A percentile compares a stretch with the other conserved stretches of the same genome.
phyloP scores from a whole-genome alignment of 257 asterid species.

The Galeopsis tetrahit region DNA sequence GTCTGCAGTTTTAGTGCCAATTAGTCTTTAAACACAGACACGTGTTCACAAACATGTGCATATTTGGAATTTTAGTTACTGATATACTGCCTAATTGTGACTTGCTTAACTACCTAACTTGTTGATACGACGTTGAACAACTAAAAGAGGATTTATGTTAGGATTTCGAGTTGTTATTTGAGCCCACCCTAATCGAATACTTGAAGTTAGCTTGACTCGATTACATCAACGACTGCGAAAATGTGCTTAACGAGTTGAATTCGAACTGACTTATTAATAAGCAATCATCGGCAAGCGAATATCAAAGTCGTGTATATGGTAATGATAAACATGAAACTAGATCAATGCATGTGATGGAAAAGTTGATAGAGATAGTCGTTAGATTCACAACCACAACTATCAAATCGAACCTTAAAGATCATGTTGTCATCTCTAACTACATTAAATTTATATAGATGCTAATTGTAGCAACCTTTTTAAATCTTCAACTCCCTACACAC shows the following conservation, averaged over 20 bases:
- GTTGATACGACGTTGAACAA: not conserved
- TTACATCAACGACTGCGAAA: too few relatives aligned
- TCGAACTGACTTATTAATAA: too few relatives aligned
- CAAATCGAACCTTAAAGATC: conserved; percentile 32
- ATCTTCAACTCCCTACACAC: not conserved
- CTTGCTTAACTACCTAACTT: not conserved
- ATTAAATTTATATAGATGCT: not conserved
- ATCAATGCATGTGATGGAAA: not conserved
- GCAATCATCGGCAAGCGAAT: too few relatives aligned
- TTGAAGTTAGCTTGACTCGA: too few relatives aligned
- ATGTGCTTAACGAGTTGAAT: too few relatives aligned
- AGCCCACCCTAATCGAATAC: too few relatives aligned
- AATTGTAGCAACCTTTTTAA: not conserved
- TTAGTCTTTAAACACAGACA: not conserved
- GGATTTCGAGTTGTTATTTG: too few relatives aligned
- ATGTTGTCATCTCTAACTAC: not conserved
- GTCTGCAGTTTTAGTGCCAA: not conserved
- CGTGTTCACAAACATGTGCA: not conserved
- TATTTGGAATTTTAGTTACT: not conserved
- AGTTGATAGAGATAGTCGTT: conserved; percentile 18
- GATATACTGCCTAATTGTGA: not conserved
- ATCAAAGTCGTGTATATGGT: not conserved
- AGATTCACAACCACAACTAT: conserved; percentile 24
- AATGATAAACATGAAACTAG: not conserved
- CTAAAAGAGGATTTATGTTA: too few relatives aligned